Evolutionary conservation across 1,139 yeast species (phyloP).

Genomic region (Zygosaccharomyces pseudobailii): DNA sequence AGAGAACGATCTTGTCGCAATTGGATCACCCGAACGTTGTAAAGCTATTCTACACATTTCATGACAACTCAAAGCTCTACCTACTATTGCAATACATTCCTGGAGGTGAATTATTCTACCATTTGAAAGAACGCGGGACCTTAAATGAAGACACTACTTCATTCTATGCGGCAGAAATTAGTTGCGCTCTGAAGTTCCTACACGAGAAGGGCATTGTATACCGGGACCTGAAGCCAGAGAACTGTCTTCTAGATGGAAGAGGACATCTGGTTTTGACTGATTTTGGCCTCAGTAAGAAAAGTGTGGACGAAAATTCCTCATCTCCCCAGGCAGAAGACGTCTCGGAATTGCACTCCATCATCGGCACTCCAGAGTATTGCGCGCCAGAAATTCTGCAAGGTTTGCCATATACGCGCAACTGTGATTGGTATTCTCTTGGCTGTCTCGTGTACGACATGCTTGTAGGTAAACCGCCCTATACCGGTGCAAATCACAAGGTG

Average conservation of each 20-base stretch:
- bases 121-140: slow-evolving; percentile 51
- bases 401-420: slow-evolving; percentile 76
- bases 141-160: slow-evolving; percentile 67
- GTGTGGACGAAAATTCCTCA: slow-evolving; percentile 20
- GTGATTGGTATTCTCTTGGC: slow-evolving; percentile 98
- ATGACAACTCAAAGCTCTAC: slow-evolving; percentile 76
- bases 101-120: slow-evolving; percentile 91
- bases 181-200: slow-evolving; percentile 73
- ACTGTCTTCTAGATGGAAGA: slow-evolving; percentile 71
- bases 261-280: slow-evolving; percentile 88
- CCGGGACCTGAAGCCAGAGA: slow-evolving; percentile 90
- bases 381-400: slow-evolving; percentile 93
- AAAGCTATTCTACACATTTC: slow-evolving; percentile 82
- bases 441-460: slow-evolving; percentile 82
- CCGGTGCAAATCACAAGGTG: slow-evolving; percentile 79
- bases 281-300: slow-evolving; percentile 81
- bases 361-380: slow-evolving; percentile 95
- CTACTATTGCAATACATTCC: slow-evolving; percentile 80
- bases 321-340: slow-evolving; percentile 21
- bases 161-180: slow-evolving; percentile 81
- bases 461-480: slow-evolving; percentile 91
- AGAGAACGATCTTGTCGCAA: slow-evolving; percentile 62
- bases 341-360: slow-evolving; percentile 57
- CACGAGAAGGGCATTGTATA: slow-evolving; percentile 83
- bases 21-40: slow-evolving; percentile 86